Conservation (phyloP, 148 eudicot species). For the Nepenthes mirabilis region DNA sequence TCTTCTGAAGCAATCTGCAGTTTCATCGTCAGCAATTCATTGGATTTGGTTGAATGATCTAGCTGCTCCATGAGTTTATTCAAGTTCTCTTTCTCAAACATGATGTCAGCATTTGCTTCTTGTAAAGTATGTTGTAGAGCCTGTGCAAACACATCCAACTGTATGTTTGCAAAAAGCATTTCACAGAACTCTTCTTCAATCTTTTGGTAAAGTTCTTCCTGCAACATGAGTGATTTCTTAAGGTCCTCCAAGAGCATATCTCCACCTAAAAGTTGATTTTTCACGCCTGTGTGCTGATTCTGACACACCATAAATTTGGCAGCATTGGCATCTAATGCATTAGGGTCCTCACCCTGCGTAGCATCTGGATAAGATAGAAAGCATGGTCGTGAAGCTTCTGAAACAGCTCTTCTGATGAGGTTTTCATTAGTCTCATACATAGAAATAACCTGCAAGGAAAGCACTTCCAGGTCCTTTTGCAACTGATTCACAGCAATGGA, state of each 20-base stretch:
- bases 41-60: slow-evolving; percentile 37
- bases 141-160: slow-evolving; percentile 61
- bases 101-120: slow-evolving; percentile 34
- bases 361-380: slow-evolving; percentile 20
- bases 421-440: slow-evolving; percentile 88
- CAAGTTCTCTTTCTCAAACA: slow-evolving; percentile 20
- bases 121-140: slow-evolving; percentile 42
- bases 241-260: slow-evolving; percentile 57
- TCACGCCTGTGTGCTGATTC: slow-evolving; percentile 17
- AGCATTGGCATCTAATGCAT: slow-evolving; percentile 12
- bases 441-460: slow-evolving; percentile 80
- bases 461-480: slow-evolving; percentile 85
- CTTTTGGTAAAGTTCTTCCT: slow-evolving; percentile 61
- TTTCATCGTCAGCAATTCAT: slow-evolving; percentile 31
- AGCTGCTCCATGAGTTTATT: slow-evolving; percentile 43
- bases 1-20: slow-evolving; percentile 48
- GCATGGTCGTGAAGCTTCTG: slow-evolving; percentile 36
- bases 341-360: slow-evolving; percentile 9
- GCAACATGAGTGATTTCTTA: slow-evolving; percentile 50
- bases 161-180: slow-evolving; percentile 41
- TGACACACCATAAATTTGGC: slow-evolving; percentile 15
- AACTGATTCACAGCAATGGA: slow-evolving; percentile 84
- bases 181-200: slow-evolving; percentile 66
- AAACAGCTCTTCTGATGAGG: slow-evolving; percentile 58
- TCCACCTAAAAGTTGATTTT: slow-evolving; percentile 28